phyloP scores from a whole-genome alignment of 2,329 filamentous ascomycete genomes.

The Neonectria ditissima region DNA sequence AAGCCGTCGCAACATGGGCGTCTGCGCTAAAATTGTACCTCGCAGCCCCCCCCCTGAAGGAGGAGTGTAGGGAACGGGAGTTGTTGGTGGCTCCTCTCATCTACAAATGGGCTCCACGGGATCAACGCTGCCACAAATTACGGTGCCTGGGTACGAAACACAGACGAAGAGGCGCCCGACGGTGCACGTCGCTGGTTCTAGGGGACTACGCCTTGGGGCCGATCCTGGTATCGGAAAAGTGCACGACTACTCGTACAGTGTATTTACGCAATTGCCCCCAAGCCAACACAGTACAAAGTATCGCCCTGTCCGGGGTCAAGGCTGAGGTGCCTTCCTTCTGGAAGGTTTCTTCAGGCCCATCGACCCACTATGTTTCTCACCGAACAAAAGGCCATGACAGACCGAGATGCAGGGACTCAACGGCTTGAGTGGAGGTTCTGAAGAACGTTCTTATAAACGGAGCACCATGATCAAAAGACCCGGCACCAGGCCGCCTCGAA shows the following conservation, averaged over 20 bases:
- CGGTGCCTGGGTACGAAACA: constrained; percentile 32
- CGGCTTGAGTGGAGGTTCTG: constrained; percentile 12
- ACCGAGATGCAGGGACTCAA: constrained; percentile 32
- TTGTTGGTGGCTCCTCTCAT: constrained; percentile 43
- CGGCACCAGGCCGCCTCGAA: neutral
- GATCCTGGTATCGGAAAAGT: constrained; percentile 22
- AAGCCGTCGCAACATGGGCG: constrained; percentile 42
- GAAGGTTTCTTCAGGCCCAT: constrained; percentile 45
- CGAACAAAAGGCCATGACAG: constrained; percentile 32
- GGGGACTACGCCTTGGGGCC: constrained; percentile 23
- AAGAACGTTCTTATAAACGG: constrained; percentile 22
- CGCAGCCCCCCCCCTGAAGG: constrained; percentile 34
- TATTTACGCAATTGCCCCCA: neutral
- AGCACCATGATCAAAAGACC: constrained; percentile 8
- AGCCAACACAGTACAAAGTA: constrained; percentile 32
- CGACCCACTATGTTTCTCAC: constrained; percentile 38
- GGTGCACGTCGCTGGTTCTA: constrained; percentile 20
- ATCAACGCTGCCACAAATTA: constrained; percentile 37
- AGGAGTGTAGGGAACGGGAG: constrained; percentile 41
- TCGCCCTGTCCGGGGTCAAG: constrained; percentile 26
- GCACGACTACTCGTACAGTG: constrained; percentile 33
- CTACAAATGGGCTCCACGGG: constrained; percentile 35
- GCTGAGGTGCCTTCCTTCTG: constrained; percentile 46
- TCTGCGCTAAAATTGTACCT: constrained; percentile 37
- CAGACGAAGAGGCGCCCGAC: constrained; percentile 29